Conservation (phyloP, 495 filamentous ascomycete genomes). For the Friedmanniomyces endolithicus region DNA sequence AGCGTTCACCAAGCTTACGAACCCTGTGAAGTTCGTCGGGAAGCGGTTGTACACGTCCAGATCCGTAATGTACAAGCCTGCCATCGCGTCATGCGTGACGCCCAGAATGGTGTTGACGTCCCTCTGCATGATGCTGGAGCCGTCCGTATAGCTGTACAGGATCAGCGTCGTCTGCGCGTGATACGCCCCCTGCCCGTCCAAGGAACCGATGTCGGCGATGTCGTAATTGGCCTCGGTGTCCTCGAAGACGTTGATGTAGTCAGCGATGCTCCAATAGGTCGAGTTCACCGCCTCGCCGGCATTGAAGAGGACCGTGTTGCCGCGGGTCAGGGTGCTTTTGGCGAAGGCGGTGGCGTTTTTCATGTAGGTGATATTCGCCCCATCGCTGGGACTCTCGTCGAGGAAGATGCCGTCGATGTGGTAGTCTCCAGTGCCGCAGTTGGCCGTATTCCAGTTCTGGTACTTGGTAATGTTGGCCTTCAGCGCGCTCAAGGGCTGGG, state of each 20-base stretch:
- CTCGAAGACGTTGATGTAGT: constrained; percentile 16
- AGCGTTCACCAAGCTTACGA: too few species aligned
- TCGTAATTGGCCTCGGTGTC: neutral
- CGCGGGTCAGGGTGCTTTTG: neutral
- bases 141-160: neutral
- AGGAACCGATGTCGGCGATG: neutral
- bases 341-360: constrained; percentile 1
- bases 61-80: constrained; percentile 6
- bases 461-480: constrained; percentile 34
- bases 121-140: neutral
- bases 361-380: constrained; percentile 1
- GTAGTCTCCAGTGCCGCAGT: neutral
- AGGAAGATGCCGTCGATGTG: constrained; percentile 11
- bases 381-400: constrained; percentile 7
- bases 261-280: constrained; percentile 2
- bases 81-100: neutral
- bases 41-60: neutral
- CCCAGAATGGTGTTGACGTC: neutral
- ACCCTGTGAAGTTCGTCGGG: neutral
- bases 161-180: constrained; percentile 4
- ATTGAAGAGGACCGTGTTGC: constrained; percentile 10
- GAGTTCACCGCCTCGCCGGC: constrained; percentile 2
- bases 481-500: constrained; percentile 24
- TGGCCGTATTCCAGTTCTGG: constrained; percentile 27
- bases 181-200: constrained; percentile 2